A percentile compares a stretch with the other conserved stretches of the same genome.
phyloP scores from a whole-genome alignment of 352 stramenopile species.

The Phytophthora tubulina region DNA sequence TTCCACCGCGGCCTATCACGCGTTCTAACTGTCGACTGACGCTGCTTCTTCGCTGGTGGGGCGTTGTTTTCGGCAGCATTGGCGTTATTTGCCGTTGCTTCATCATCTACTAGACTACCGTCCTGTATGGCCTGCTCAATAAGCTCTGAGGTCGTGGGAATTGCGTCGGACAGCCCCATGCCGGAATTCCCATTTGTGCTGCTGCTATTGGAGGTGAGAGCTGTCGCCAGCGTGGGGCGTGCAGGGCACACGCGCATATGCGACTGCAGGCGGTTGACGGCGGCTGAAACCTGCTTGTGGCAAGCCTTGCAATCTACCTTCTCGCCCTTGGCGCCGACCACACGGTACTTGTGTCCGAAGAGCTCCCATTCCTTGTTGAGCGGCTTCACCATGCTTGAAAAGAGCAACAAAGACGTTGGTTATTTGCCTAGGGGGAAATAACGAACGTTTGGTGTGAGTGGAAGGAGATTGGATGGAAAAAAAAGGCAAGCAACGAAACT shows the following conservation, averaged over 20 bases:
- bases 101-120: neutral
- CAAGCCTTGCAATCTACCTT: slow-evolving; percentile 79
- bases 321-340: slow-evolving; percentile 59
- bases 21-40: slow-evolving; percentile 9
- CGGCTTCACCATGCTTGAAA: slow-evolving; percentile 56
- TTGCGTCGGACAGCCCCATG: slow-evolving; percentile 4
- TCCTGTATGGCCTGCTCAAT: slow-evolving; percentile 14
- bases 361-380: slow-evolving; percentile 78
- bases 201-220: slow-evolving; percentile 7
- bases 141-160: slow-evolving; percentile 17
- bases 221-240: slow-evolving; percentile 24
- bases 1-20: slow-evolving; percentile 7
- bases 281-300: slow-evolving; percentile 65
- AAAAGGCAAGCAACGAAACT: too few species aligned
- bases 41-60: slow-evolving; percentile 38
- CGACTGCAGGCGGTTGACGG: slow-evolving; percentile 72
- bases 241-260: slow-evolving; percentile 68
- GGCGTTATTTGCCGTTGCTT: slow-evolving; percentile 1
- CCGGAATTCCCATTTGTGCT: slow-evolving; percentile 1
- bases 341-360: slow-evolving; percentile 68
- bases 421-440: slow-evolving; percentile 5
- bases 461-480: too few species aligned
- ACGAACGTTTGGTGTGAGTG: slow-evolving; percentile 2
- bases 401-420: neutral
- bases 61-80: slow-evolving; percentile 7